phyloP scores from a whole-genome alignment of 2,329 filamentous ascomycete species.

The Fonsecaea multimorphosa region DNA sequence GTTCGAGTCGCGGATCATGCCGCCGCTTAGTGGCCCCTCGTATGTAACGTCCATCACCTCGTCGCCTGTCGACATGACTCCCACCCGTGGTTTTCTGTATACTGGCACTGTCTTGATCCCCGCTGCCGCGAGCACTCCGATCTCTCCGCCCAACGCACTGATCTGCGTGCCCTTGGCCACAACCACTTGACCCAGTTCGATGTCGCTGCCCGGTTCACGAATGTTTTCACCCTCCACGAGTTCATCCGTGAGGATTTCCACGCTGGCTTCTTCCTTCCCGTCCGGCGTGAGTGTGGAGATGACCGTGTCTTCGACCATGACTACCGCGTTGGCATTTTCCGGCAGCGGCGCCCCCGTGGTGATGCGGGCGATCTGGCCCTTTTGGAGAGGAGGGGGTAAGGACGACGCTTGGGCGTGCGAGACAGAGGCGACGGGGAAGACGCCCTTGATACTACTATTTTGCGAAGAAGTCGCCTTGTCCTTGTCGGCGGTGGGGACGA shows the following conservation, averaged over 20 bases:
- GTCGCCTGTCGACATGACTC: constrained; percentile 91
- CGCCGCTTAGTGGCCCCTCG: constrained; percentile 67
- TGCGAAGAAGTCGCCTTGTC: not conserved
- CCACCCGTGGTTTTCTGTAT: constrained; percentile 78
- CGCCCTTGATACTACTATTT: constrained; percentile 73
- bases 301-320: constrained; percentile 95
- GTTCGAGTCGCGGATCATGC: constrained; percentile 94
- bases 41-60: constrained; percentile 77
- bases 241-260: constrained; percentile 81
- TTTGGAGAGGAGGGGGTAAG: constrained; percentile 64
- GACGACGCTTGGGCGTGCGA: constrained; percentile 82
- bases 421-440: constrained; percentile 84
- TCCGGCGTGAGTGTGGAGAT: constrained; percentile 69
- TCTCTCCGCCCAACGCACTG: constrained; percentile 84
- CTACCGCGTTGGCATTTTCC: constrained; percentile 83
- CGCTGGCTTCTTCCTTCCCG: constrained; percentile 80
- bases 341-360: constrained; percentile 94
- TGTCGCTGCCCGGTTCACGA: constrained; percentile 87
- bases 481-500: constrained; percentile 61
- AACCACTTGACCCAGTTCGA: constrained; percentile 71
- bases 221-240: constrained; percentile 84
- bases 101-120: constrained; percentile 74
- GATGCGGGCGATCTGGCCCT: constrained; percentile 83
- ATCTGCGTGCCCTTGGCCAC: constrained; percentile 81
- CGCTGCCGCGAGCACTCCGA: constrained; percentile 85